Percentiles rank a stretch among this genome's conserved stretches.
phyloP scores from a whole-genome alignment of 805 yeast species.

The Wickerhamomyces xylosicus region DNA sequence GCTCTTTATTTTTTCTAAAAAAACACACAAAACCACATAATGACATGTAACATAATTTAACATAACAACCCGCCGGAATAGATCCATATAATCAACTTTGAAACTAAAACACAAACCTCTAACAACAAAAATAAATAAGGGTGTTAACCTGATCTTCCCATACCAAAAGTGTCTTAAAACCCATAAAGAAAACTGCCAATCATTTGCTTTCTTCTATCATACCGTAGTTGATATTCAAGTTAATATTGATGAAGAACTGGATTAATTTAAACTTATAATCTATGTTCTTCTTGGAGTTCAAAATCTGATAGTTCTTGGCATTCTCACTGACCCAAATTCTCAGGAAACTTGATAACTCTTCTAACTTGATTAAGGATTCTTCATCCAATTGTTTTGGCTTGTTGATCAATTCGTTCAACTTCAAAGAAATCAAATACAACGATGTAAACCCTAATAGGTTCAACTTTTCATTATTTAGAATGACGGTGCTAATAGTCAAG shows the following conservation, averaged over 20 bases:
- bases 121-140: too few species aligned
- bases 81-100: too few species aligned
- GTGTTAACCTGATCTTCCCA: too few species aligned
- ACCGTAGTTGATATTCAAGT: slow-evolving; percentile 12
- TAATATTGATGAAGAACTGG: slow-evolving; percentile 21
- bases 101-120: too few species aligned
- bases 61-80: too few species aligned
- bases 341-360: slow-evolving; percentile 20
- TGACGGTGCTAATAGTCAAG: slow-evolving; percentile 8
- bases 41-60: too few species aligned
- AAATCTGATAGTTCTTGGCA: neutral
- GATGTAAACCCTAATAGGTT: slow-evolving; percentile 22
- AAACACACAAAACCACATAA: too few species aligned
- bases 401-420: slow-evolving; percentile 11
- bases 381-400: slow-evolving; percentile 8
- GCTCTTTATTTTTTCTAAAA: too few species aligned
- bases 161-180: too few species aligned
- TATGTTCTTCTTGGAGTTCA: slow-evolving; percentile 11
- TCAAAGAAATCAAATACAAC: slow-evolving; percentile 15
- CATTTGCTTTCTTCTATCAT: neutral
- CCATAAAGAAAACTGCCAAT: too few species aligned
- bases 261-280: slow-evolving; percentile 20
- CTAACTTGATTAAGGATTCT: slow-evolving; percentile 16
- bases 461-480: slow-evolving; percentile 6
- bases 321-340: slow-evolving; percentile 25